Percentiles rank a stretch among this genome's conserved stretches.
These are phyloP conservation scores for Trichophyton equinum DNA, from an alignment of 2,329 filamentous ascomycete genomes.

Conservation along the genomic window DNA sequence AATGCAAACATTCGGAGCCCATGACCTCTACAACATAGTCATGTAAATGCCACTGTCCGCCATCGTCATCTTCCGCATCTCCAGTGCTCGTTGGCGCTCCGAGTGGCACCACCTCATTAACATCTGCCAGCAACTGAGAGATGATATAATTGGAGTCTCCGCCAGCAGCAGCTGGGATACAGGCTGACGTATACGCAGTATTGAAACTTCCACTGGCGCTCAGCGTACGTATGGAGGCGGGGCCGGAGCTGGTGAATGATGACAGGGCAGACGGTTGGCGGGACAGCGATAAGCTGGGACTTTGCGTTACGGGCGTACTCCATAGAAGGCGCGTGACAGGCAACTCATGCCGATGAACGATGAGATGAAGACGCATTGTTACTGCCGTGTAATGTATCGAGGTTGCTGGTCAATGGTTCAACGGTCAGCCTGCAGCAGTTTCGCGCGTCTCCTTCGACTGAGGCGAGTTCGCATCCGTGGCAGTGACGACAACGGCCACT, in stretches of 20 bases:
- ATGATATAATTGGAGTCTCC: conserved; percentile 50
- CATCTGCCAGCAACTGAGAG: conserved; percentile 59
- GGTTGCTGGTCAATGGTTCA: not conserved
- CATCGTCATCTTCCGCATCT: conserved; percentile 16
- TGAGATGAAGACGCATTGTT: conserved; percentile 58
- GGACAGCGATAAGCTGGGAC: conserved; percentile 7
- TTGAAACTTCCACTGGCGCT: conserved; percentile 23
- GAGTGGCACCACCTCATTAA: conserved; percentile 70
- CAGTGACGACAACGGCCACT: not conserved
- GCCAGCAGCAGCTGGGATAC: not conserved
- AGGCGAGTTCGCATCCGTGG: not conserved
- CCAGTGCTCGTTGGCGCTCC: conserved; percentile 44
- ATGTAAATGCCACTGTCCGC: conserved; percentile 65
- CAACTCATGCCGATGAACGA: conserved; percentile 59
- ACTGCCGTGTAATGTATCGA: not conserved
- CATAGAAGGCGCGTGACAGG: conserved; percentile 63
- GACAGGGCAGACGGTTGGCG: conserved; percentile 16
- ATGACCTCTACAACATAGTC: conserved; percentile 76
- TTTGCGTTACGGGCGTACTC: conserved; percentile 39
- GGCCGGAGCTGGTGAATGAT: conserved; percentile 19
- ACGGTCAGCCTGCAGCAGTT: not conserved
- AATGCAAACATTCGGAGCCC: conserved; percentile 83
- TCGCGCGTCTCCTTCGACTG: not conserved
- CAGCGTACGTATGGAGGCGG: conserved; percentile 23
- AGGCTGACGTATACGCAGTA: conserved; percentile 11